Conservation (phyloP, 306 rosid genomes). For the Arachis hypogaea region DNA sequence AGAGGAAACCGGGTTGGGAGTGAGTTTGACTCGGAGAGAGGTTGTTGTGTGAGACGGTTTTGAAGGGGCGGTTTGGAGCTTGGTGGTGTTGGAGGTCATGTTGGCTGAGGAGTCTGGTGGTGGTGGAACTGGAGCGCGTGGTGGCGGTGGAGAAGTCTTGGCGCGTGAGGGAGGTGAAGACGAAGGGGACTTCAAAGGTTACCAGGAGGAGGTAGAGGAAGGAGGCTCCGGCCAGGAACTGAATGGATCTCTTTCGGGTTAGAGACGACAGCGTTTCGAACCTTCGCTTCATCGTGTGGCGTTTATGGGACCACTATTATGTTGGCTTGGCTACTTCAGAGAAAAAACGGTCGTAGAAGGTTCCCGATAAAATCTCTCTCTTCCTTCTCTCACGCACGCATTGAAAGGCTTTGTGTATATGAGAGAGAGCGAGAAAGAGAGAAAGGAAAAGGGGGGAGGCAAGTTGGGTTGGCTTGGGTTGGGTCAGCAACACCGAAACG, state of each 20-base stretch:
- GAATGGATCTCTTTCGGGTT: conserved; percentile 70
- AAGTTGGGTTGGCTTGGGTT: neutral
- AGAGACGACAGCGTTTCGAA: conserved; percentile 44
- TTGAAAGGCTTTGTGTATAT: neutral
- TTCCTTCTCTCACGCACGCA: neutral
- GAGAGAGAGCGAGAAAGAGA: neutral
- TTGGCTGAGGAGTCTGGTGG: conserved; percentile 47
- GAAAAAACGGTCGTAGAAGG: neutral
- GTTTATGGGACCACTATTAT: neutral
- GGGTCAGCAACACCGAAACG: neutral
- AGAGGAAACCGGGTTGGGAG: neutral
- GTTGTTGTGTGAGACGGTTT: conserved; percentile 44
- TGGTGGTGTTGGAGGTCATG: conserved; percentile 55
- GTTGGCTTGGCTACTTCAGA: neutral
- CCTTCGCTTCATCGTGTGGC: conserved; percentile 55
- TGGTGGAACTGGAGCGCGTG: conserved; percentile 42
- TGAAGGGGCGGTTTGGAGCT: conserved; percentile 69
- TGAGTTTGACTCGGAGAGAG: conserved; percentile 54
- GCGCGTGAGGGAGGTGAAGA: conserved; percentile 49
- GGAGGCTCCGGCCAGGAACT: conserved; percentile 55
- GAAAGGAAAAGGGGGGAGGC: neutral
- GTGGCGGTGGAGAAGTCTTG: conserved; percentile 36
- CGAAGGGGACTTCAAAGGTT: conserved; percentile 68
- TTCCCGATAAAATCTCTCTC: neutral
- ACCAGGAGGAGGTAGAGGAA: conserved; percentile 62